These are phyloP conservation scores for Ocimum tenuiflorum DNA, from an alignment of 257 asterid genomes.

Conservation along the genomic window DNA sequence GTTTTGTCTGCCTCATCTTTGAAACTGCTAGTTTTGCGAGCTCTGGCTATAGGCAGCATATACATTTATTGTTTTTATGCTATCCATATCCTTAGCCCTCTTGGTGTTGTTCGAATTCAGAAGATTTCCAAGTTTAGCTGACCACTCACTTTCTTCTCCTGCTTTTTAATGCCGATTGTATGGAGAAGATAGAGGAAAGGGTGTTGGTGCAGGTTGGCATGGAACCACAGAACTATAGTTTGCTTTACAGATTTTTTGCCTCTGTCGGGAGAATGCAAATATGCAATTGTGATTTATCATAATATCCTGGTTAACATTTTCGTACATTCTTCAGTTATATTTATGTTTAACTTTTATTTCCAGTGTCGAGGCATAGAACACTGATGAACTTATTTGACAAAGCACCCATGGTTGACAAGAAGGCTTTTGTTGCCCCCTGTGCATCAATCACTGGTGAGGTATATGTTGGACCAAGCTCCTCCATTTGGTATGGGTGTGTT, in stretches of 20 bases:
- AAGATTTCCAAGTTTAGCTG: background rate
- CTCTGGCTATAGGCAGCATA: background rate
- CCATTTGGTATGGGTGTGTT: conserved; percentile 94
- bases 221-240: background rate
- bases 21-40: background rate
- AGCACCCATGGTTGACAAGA: conserved; percentile 61
- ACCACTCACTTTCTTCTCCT: background rate
- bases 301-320: background rate
- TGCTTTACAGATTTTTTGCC: background rate
- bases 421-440: conserved; percentile 86
- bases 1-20: background rate
- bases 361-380: conserved; percentile 86
- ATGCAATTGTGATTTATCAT: background rate
- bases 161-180: background rate
- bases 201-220: background rate
- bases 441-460: conserved; percentile 82
- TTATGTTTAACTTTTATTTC: background rate
- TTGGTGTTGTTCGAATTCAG: conserved; percentile 3
- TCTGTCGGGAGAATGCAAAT: background rate
- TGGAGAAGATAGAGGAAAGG: background rate
- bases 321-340: background rate
- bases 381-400: conserved; percentile 83
- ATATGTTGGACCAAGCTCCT: conserved; percentile 59
- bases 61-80: background rate
- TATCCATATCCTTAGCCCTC: background rate